A percentile compares a stretch with the other conserved stretches of the same genome.
Evolutionary conservation across 2,329 filamentous ascomycete genomes (phyloP).

Genomic region (Lecanoromycetidae sp.): DNA sequence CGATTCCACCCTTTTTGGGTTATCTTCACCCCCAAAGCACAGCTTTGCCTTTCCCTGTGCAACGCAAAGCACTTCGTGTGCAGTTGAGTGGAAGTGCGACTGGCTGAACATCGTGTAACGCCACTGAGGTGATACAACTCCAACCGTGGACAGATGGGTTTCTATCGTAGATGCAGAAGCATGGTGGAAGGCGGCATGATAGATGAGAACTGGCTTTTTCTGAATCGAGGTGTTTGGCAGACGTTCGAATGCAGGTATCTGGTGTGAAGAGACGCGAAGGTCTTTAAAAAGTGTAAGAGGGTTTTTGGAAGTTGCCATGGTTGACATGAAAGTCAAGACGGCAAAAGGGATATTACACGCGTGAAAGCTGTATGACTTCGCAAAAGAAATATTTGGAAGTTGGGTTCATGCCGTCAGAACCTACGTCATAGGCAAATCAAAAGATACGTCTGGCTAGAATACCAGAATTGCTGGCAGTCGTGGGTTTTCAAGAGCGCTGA

Average conservation of each 20-base stretch:
- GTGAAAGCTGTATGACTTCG: background rate
- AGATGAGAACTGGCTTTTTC: slow-evolving; percentile 52
- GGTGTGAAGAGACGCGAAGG: slow-evolving; percentile 45
- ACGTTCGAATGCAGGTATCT: slow-evolving; percentile 44
- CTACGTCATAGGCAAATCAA: slow-evolving; percentile 5
- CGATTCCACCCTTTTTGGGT: slow-evolving; percentile 44
- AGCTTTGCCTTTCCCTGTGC: slow-evolving; percentile 46
- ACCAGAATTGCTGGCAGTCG: background rate
- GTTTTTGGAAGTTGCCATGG: slow-evolving; percentile 7
- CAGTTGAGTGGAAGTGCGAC: slow-evolving; percentile 56
- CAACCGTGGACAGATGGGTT: slow-evolving; percentile 40
- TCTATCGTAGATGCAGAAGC: slow-evolving; percentile 42
- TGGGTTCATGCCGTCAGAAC: no score
- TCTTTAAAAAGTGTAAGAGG: slow-evolving; percentile 35
- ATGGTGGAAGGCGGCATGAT: slow-evolving; percentile 45
- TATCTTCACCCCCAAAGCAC: slow-evolving; percentile 55
- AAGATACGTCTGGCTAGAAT: no score
- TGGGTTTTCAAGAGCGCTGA: background rate
- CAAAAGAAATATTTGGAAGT: background rate
- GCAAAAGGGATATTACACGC: background rate
- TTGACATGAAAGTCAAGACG: background rate
- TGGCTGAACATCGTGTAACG: slow-evolving; percentile 55
- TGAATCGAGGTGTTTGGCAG: slow-evolving; percentile 56
- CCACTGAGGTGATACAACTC: slow-evolving; percentile 52
- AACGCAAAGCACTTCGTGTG: slow-evolving; percentile 55